Evolutionary conservation across 2,329 filamentous ascomycete species (phyloP), one percentile per base, ranked within the genome.

Genomic region (Pseudogymnoascus sp.): DNA sequence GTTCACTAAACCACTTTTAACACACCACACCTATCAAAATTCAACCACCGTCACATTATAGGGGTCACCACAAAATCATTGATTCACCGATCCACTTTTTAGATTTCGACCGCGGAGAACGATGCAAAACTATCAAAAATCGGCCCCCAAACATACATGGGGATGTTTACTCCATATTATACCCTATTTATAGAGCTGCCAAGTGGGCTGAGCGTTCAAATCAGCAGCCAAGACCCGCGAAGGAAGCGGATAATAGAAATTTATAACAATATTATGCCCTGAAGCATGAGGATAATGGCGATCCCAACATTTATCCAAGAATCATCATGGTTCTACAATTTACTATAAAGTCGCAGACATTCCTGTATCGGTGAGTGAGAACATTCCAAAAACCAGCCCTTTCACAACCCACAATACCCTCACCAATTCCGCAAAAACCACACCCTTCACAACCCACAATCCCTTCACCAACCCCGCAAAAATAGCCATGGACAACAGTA

Each of bases 61-160:
- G 28, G 47, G 47, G 47, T 54, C 47, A 54, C 47, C 28, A 54
- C 47, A 54, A 54, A 54, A 54, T 54, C 28, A 54, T 33, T 54
- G 47, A 35, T 18, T 54, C 47, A 54, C 47, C 1, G 28, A 54
- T 54, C 47, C 47, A 35, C 47, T 54, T 35, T 54, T 54, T 14
- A 33, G 12, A 28, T 54, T 54, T 28, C 12, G 33, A 20, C 18
- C 47, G 12, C 14, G 12, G 28, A 12, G 22, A 16, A 33, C 33
- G 47, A 12, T 54, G 47, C 47, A 33, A 54, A 33, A 14, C 20
- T 54, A 35, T 28, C 47, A 5, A 35, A 33, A 33, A 2, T 25
- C 47, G 14, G 28, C n/a, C 28, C 28, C 6, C 47, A 37, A 33
- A 54, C 22, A 25, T 25, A 25, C 22, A 4, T 2, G 22, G 22